Conservation (phyloP, 176 grass and related monocot species). For the Zea mays region DNA sequence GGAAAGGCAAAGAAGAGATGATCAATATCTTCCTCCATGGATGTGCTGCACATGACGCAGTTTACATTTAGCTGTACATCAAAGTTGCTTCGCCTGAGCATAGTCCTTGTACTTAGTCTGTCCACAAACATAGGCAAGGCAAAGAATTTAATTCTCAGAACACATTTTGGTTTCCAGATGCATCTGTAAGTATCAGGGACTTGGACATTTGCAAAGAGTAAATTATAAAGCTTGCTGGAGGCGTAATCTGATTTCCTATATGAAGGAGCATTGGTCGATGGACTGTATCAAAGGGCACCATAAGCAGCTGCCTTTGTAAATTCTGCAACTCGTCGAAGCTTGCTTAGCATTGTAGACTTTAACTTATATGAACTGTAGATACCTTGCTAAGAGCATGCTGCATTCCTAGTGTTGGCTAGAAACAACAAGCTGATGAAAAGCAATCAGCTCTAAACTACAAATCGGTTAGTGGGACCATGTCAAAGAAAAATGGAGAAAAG, state of each 20-base stretch:
- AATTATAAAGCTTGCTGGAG: background rate
- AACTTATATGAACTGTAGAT: background rate
- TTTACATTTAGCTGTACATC: background rate
- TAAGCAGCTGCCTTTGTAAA: background rate
- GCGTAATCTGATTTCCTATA: background rate
- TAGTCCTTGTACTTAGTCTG: slow-evolving; percentile 5
- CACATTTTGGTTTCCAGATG: background rate
- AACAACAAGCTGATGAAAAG: no score
- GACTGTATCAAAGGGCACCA: background rate
- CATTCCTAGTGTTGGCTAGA: no score
- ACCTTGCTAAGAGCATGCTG: slow-evolving; percentile 8
- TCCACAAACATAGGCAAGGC: background rate
- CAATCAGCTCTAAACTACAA: background rate
- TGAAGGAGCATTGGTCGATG: background rate
- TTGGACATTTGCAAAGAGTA: background rate
- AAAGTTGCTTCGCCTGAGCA: background rate
- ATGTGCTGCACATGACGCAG: background rate
- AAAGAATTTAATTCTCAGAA: background rate
- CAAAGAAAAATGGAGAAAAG: background rate
- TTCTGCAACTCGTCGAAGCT: background rate
- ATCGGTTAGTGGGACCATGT: background rate
- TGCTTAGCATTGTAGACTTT: background rate
- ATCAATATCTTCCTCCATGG: background rate
- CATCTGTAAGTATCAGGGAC: background rate
- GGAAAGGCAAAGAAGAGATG: background rate